Percentiles rank a stretch among this genome's conserved stretches.
Evolutionary conservation across 73 alveolate genomes (phyloP).

Genomic region (Tetrahymena thermophila): DNA sequence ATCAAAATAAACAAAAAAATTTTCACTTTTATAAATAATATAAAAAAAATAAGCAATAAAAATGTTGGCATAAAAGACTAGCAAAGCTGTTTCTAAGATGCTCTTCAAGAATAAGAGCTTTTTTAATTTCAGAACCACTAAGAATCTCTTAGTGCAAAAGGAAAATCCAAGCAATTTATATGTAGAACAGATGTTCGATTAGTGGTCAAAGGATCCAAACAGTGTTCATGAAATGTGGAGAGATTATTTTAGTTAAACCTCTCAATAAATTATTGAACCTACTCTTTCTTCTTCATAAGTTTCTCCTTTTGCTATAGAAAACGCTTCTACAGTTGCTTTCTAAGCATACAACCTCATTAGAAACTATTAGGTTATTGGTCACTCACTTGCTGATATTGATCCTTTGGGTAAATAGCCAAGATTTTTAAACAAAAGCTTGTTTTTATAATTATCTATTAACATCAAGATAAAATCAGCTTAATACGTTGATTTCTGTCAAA

Average conservation of each 20-base stretch:
- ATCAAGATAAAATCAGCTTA: background rate
- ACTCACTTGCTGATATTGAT: background rate
- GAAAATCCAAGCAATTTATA: constrained; percentile 11
- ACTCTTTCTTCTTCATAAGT: background rate
- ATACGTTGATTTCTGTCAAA: background rate
- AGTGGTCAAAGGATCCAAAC: constrained; percentile 59
- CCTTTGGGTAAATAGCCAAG: background rate
- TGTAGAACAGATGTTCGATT: constrained; percentile 61
- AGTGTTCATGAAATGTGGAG: constrained; percentile 65
- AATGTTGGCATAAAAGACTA: background rate
- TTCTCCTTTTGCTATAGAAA: background rate
- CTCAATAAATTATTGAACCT: background rate
- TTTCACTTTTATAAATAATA: background rate
- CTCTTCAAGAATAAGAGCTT: background rate
- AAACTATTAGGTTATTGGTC: background rate
- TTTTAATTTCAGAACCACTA: background rate
- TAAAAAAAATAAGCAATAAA: background rate
- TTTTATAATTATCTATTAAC: too few species aligned
- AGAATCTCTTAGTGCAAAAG: background rate
- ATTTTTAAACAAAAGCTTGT: background rate
- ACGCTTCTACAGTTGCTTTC: background rate
- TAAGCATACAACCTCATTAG: background rate
- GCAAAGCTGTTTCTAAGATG: background rate
- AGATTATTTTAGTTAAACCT: constrained; percentile 36
- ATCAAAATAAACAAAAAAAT: background rate